Percentiles rank a stretch among this genome's conserved stretches.
Evolutionary conservation across 2,329 filamentous ascomycete genomes (phyloP).

Genomic region (Corinectria fuckeliana): DNA sequence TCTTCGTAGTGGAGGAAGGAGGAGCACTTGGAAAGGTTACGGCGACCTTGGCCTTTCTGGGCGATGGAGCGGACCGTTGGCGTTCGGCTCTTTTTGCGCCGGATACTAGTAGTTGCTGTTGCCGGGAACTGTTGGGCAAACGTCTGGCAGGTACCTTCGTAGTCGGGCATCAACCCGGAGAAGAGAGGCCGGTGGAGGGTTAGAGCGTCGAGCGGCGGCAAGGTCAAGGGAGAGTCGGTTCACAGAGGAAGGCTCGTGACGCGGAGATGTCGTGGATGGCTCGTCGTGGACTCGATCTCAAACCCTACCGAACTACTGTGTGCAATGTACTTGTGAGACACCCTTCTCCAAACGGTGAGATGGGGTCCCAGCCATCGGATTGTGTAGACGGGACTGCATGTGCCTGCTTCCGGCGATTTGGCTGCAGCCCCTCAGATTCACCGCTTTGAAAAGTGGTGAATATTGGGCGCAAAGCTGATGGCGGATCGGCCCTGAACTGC

Average conservation of each 20-base stretch:
- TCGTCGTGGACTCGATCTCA: background rate
- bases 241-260: conserved; percentile 1
- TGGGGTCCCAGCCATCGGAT: background rate
- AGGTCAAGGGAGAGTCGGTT: background rate
- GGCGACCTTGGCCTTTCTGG: background rate
- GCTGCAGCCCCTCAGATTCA: conserved; percentile 6
- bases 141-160: background rate
- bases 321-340: background rate
- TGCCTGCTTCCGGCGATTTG: background rate
- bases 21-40: background rate
- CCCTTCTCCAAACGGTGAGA: background rate
- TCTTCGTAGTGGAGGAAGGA: background rate
- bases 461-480: background rate
- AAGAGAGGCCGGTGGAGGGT: background rate
- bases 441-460: conserved; percentile 8
- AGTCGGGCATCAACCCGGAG: conserved; percentile 10
- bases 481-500: conserved; percentile 1
- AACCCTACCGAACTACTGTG: background rate
- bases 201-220: background rate
- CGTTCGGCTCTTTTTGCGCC: background rate
- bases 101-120: background rate
- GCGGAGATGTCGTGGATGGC: background rate
- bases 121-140: background rate
- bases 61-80: background rate
- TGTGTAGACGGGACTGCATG: background rate